Percentiles rank a stretch among this genome's conserved stretches.
Evolutionary conservation across 2,329 filamentous ascomycete species (phyloP).

Genomic region (Piedraia hortae): DNA sequence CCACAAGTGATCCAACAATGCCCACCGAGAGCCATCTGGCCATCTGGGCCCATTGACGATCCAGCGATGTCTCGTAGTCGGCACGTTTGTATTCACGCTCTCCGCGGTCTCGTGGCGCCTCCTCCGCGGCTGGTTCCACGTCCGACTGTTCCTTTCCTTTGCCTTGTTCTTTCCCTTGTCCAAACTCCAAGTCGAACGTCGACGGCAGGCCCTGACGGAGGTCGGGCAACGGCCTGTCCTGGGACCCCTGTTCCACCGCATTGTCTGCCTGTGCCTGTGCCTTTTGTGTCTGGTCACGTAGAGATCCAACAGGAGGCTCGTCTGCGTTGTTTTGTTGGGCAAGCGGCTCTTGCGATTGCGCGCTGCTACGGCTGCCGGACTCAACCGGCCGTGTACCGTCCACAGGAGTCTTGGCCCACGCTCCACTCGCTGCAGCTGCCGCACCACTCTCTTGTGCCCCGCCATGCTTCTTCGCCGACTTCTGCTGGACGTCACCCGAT

Average conservation of each 20-base stretch:
- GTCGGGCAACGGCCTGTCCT: slow-evolving; percentile 57
- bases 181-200: slow-evolving; percentile 54
- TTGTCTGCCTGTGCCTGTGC: slow-evolving; percentile 8
- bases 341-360: slow-evolving; percentile 8
- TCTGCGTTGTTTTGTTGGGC: slow-evolving; percentile 9
- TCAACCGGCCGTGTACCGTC: slow-evolving; percentile 13
- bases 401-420: slow-evolving; percentile 5
- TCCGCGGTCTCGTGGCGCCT: slow-evolving; percentile 12
- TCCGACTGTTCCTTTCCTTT: slow-evolving; percentile 10
- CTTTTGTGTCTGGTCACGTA: slow-evolving; percentile 7
- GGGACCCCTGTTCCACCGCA: no score
- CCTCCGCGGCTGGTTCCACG: slow-evolving; percentile 7
- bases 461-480: no score
- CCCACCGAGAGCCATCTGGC: slow-evolving; percentile 46
- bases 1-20: slow-evolving; percentile 27
- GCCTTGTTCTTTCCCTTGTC: slow-evolving; percentile 10
- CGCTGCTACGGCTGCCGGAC: slow-evolving; percentile 7
- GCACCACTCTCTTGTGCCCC: no score
- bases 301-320: slow-evolving; percentile 7
- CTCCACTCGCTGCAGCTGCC: slow-evolving; percentile 2
- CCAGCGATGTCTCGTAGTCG: slow-evolving; percentile 72
- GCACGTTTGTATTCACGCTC: slow-evolving; percentile 44
- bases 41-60: slow-evolving; percentile 49
- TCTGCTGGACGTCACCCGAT: slow-evolving; percentile 8
- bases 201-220: slow-evolving; percentile 87